Conservation (phyloP, 768 basidiomycete species). For the Suillus lakei region DNA sequence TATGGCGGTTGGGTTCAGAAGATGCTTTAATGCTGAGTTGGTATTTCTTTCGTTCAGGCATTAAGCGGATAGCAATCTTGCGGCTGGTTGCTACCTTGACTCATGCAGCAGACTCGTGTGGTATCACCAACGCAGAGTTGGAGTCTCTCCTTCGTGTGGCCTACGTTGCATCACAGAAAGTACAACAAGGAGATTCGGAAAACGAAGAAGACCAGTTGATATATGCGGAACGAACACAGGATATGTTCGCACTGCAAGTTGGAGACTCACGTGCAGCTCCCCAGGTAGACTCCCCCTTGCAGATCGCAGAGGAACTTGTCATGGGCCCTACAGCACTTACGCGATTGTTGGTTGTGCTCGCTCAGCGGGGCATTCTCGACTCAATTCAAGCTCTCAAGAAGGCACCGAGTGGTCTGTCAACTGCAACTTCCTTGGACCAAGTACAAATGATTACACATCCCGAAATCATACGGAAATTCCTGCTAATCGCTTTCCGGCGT, state of each 20-base stretch:
- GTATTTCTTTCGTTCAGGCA: constrained; percentile 9
- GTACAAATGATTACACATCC: constrained; percentile 29
- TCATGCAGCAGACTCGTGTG: constrained; percentile 10
- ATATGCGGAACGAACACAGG: constrained; percentile 21
- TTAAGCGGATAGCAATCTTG: constrained; percentile 29
- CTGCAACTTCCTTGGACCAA: constrained; percentile 18
- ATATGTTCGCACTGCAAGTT: constrained; percentile 28
- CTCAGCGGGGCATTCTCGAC: constrained; percentile 28
- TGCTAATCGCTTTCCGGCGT: constrained; percentile 22
- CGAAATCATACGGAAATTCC: constrained; percentile 22
- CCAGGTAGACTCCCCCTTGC: constrained; percentile 21
- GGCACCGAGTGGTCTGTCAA: constrained; percentile 23
- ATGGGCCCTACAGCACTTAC: constrained; percentile 31
- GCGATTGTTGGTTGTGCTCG: constrained; percentile 33
- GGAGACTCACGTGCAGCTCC: constrained; percentile 17
- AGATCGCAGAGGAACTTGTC: constrained; percentile 23
- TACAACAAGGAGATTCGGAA: constrained; percentile 13
- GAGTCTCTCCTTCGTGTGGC: constrained; percentile 30
- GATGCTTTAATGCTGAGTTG: not conserved
- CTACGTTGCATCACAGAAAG: constrained; percentile 18
- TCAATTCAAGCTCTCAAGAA: constrained; percentile 17
- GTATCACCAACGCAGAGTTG: constrained; percentile 23
- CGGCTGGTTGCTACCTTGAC: constrained; percentile 29
- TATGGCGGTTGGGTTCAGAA: constrained; percentile 1
- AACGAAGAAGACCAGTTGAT: constrained; percentile 13